Base-by-base conservation (phyloP, 148 eudicot species). In the Talinum fruticosum region DNA sequence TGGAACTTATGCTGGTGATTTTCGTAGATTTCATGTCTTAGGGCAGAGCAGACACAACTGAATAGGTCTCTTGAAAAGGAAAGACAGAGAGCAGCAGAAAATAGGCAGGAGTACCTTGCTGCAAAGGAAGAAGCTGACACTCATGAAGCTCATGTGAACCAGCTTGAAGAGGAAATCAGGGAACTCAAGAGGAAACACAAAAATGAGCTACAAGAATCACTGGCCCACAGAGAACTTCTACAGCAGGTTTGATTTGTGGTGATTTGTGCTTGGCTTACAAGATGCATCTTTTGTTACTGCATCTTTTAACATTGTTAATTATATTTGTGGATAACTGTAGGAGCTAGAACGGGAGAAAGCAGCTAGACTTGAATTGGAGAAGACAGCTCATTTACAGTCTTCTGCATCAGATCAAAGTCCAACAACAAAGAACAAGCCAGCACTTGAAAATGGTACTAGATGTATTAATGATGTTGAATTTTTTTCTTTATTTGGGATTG, bases 1-100 rank as follows among this genome's bases (percentile, higher is more conserved):
- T 59, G 65, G 49, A 37, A 38, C 47, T 85, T 68, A 87, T 67
- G 62, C 45, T 77, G 72, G 76, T 73, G 23, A 38, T 79, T 47
- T 68, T 80, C 82, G 86, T 85, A 96, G 99, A 96, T 96, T 83
- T 93, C 99, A 79, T 93, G 97, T 81, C 90, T 90, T 62, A 90
- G 99, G 79, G 87, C 99, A 32, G 99, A 96, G 87, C 97, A 96
- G 91, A 90, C 97, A 33, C 99, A 96, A 78, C 80, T 96, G 72
- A 85, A 88, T 64, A 92, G 84, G 85, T 91, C 99, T 74, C 92
- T 96, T 62, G 99, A 96, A 75, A 96, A 96, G 83, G 99, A 96
- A 84, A 93, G 99, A 86, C 99, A 96, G 76, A 87, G 94, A 78
- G 99, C 99, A 74, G 89, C 97, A 78, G 99, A 96, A 78, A 83